phyloP scores from a whole-genome alignment of 257 asterid species.

The Solanum gandarillasii region DNA sequence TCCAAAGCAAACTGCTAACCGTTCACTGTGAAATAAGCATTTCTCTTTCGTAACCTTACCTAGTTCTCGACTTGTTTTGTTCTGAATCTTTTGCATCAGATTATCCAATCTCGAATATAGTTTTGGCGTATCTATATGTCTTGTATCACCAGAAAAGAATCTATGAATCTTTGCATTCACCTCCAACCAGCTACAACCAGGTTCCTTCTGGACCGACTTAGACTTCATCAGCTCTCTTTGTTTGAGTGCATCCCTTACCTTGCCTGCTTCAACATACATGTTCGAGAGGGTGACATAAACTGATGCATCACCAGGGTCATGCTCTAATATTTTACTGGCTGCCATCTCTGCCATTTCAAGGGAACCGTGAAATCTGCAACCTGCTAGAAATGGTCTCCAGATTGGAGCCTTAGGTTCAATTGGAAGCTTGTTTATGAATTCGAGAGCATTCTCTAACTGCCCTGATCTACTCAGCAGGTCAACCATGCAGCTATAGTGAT shows the following conservation, averaged over 20 bases:
- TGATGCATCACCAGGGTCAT: constrained; percentile 15
- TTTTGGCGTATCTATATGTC: constrained; percentile 2
- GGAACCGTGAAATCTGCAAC: neutral
- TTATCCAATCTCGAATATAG: neutral
- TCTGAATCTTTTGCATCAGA: neutral
- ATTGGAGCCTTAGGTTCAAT: constrained; percentile 5
- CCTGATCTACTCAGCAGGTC: constrained; percentile 21
- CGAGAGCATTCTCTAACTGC: constrained; percentile 2
- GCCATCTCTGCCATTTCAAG: constrained; percentile 12
- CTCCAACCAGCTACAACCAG: constrained; percentile 21
- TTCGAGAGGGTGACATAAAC: constrained; percentile 14
- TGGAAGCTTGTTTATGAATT: constrained; percentile 8
- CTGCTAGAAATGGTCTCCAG: constrained; percentile 19
- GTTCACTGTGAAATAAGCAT: constrained; percentile 10
- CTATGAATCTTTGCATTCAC: constrained; percentile 1
- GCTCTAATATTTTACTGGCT: constrained; percentile 6
- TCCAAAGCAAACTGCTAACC: constrained; percentile 17
- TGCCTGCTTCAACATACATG: constrained; percentile 14
- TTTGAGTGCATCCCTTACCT: constrained; percentile 4
- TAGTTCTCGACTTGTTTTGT: neutral
- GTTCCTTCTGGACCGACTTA: constrained; percentile 9
- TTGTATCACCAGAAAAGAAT: constrained; percentile 14
- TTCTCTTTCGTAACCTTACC: neutral
- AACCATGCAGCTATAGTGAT: constrained; percentile 21
- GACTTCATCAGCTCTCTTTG: constrained; percentile 10